Evolutionary conservation across 345 rosid species (phyloP), one percentile per base, ranked within the genome.

Genomic region (Adansonia digitata): DNA sequence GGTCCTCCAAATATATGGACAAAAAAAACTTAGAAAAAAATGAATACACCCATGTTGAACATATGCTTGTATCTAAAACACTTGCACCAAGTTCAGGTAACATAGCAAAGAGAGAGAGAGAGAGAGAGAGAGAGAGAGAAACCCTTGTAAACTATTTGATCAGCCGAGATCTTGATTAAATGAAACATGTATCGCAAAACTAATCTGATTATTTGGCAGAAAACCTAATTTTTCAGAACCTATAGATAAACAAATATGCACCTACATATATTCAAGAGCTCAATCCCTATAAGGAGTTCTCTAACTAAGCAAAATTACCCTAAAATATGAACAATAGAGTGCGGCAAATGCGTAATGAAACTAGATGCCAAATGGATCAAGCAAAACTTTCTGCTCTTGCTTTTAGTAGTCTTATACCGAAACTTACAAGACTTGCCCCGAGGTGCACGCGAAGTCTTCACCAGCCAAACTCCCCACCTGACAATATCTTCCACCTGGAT

Each of bases 361-460:
- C 40, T 15, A 14, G 40, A 29, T 13, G 40, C 39, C 20, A 60
- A 29, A 29, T 60, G 65, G 40, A 60, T 29, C 20, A 13, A 22
- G 12, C 40, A 45, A 77, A 87, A 84, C 81, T 81, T 88, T 82
- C 80, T 81, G 71, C 84, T 80, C 84, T 87, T 90, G 49, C 74
- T 84, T 34, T 84, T 77, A 72, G 89, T 91, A 0, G 90, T 83
- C 75, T 89, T 89, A 77, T n/a, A n/a, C n/a, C n/a, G n/a, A n/a
- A n/a, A n/a, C n/a, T n/a, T n/a, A n/a, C n/a, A n/a, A n/a, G n/a
- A n/a, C n/a, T n/a, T n/a, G n/a, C n/a, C n/a, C n/a, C n/a, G n/a
- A n/a, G n/a, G n/a, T n/a, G n/a, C n/a, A n/a, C n/a, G n/a, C n/a
- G n/a, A n/a, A n/a, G n/a, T n/a, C n/a, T n/a, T n/a, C n/a, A n/a